Conservation (phyloP, 1,284 basidiomycete species). For the Moesziomyces sp. region DNA sequence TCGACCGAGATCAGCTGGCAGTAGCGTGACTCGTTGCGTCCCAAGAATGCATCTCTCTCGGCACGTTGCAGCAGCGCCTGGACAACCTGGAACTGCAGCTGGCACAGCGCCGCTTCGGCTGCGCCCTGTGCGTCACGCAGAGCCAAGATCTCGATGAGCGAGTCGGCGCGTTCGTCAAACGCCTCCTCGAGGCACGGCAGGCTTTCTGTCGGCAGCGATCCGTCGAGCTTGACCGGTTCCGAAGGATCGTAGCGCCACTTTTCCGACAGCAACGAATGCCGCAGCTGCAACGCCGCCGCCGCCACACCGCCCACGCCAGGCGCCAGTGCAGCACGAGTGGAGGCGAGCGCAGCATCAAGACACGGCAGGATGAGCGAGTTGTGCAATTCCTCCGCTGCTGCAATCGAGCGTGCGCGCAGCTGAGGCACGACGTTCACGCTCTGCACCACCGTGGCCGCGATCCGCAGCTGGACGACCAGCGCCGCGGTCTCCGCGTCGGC, state of each 20-base stretch:
- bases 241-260: constrained; percentile 44
- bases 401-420: constrained; percentile 27
- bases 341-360: constrained; percentile 20
- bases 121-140: neutral
- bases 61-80: constrained; percentile 40
- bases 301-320: constrained; percentile 14
- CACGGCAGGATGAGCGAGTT: constrained; percentile 25
- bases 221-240: constrained; percentile 44
- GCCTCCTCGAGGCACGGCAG: constrained; percentile 24
- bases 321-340: neutral
- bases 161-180: constrained; percentile 34
- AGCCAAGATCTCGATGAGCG: constrained; percentile 21
- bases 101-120: constrained; percentile 1
- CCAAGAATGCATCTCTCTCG: constrained; percentile 29
- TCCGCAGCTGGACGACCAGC: constrained; percentile 18
- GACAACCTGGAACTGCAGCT: constrained; percentile 31
- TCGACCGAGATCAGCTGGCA: constrained; percentile 15
- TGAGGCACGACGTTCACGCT: constrained; percentile 29
- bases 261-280: constrained; percentile 30
- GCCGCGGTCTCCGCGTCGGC: neutral
- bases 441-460: constrained; percentile 31
- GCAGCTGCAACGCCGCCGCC: constrained; percentile 32
- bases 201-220: constrained; percentile 30
- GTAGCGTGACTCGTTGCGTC: constrained; percentile 14
- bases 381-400: constrained; percentile 40